Evolutionary conservation across 352 stramenopile genomes (phyloP), one percentile per base, ranked within the genome.

Genomic region (Pythium monospermum): DNA sequence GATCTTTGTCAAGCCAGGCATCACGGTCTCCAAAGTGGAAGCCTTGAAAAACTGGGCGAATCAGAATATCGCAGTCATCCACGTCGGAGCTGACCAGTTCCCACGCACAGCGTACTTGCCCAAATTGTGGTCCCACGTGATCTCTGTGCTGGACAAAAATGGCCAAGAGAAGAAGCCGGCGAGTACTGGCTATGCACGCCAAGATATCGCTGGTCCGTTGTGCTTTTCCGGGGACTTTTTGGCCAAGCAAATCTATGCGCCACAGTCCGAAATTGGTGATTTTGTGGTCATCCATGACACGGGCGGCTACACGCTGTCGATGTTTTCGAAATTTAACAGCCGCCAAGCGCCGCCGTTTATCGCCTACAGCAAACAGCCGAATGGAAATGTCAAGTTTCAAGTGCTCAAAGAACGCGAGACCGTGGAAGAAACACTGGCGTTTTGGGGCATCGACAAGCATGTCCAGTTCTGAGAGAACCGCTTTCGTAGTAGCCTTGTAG

Each of bases 161-260:
- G 89, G 84, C 21, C 49, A 38, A 12, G 57, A 65, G 22, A 92
- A 93, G 48, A 92, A 93, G 48, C 35, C 49, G 7, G 61, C 51
- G 11, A 61, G 47, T 21, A 55, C 47, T n/a, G 22, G 40, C 30
- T 83, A 81, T 40, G 31, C 88, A 5, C 69, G 59, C 49, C 81
- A 93, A 49, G 82, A 97, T 44, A 85, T 98, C 38, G 91, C 87
- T 0, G 91, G 91, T 0, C 91, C 91, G 19, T 75, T 98, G 8
- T 98, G 91, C 59, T 98, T 98, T 48, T 90, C 84, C 10, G 91
- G 91, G 3, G 91, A 98, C 53, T 85, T 97, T 42, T 53, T 98
- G 11, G 84, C 75, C 26, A 84, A 85, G 56, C 72, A 91, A 41
- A 56, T 84, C 26, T 59, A 83, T 32, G 44, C 93, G 26, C 85